Evolutionary conservation across 2,329 filamentous ascomycete genomes (phyloP).

Genomic region (Fusarium napiforme): DNA sequence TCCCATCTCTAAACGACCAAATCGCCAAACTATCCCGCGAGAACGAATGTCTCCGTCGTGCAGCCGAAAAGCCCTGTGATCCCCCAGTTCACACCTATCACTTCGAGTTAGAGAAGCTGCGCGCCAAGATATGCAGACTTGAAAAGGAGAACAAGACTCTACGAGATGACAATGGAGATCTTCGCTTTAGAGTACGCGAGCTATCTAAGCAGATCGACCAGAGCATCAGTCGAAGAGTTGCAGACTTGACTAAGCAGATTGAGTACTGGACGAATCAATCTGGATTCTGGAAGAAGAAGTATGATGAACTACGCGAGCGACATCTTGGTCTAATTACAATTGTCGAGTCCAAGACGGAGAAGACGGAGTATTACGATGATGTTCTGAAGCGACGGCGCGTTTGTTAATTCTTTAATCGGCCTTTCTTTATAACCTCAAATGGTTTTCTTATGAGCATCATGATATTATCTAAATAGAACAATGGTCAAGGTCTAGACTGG

Average conservation of each 20-base stretch:
- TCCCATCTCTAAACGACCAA: slow-evolving; percentile 53
- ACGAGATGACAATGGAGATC: slow-evolving; percentile 49
- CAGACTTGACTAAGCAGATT: slow-evolving; percentile 49
- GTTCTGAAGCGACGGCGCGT: slow-evolving; percentile 48
- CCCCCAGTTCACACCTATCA: slow-evolving; percentile 31
- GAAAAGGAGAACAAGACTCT: slow-evolving; percentile 53
- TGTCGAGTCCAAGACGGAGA: slow-evolving; percentile 47
- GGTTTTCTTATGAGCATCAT: not conserved
- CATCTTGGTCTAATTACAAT: slow-evolving; percentile 46
- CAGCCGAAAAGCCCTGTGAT: slow-evolving; percentile 48
- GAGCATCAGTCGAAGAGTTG: slow-evolving; percentile 47
- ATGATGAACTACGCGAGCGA: slow-evolving; percentile 42
- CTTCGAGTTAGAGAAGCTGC: slow-evolving; percentile 49
- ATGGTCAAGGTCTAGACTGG: not conserved
- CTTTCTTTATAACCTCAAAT: not conserved
- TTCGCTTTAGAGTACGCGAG: slow-evolving; percentile 50
- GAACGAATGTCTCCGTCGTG: slow-evolving; percentile 54
- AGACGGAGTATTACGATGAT: slow-evolving; percentile 51
- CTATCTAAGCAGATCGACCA: slow-evolving; percentile 50
- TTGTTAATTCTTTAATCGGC: slow-evolving; percentile 28
- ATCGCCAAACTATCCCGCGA: slow-evolving; percentile 52
- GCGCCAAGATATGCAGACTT: slow-evolving; percentile 49
- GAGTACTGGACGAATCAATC: slow-evolving; percentile 50
- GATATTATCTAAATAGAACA: slow-evolving; percentile 3
- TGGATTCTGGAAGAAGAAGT: slow-evolving; percentile 47